A percentile compares a stretch with the other conserved stretches of the same genome.
These are phyloP conservation scores for Botryosphaeria agaves DNA, from an alignment of 2,329 filamentous ascomycete genomes.

Conservation along the genomic window DNA sequence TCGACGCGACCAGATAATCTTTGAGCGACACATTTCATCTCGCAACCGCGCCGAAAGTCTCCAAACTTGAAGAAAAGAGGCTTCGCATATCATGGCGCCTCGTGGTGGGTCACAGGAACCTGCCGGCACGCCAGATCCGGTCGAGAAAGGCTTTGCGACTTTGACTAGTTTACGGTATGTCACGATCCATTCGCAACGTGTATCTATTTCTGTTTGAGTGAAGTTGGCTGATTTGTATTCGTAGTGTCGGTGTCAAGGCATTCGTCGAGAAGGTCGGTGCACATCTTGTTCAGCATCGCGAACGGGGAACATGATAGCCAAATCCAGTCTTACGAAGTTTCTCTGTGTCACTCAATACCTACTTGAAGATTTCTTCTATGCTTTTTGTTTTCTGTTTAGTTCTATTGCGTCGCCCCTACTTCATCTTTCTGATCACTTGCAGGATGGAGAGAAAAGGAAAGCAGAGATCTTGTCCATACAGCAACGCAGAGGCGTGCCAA, in stretches of 20 bases:
- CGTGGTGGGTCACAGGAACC: conserved; percentile 36
- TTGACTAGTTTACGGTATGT: conserved; percentile 63
- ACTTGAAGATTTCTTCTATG: neutral
- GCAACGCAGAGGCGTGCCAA: conserved; percentile 71
- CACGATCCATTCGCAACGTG: conserved; percentile 6
- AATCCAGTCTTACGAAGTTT: neutral
- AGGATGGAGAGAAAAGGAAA: conserved; percentile 71
- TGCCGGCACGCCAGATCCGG: conserved; percentile 36
- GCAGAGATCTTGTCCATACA: conserved; percentile 94
- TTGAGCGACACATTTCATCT: conserved; percentile 1
- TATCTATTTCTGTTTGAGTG: conserved; percentile 11
- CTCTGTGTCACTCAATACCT: neutral
- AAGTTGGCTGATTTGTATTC: conserved; percentile 8
- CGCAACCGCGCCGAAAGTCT: neutral
- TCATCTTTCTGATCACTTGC: conserved; percentile 1
- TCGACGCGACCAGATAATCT: too few species aligned
- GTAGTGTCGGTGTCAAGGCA: conserved; percentile 47
- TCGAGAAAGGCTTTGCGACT: conserved; percentile 68
- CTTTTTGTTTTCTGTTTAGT: neutral
- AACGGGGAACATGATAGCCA: neutral
- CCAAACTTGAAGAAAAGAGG: neutral
- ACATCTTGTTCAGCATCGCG: neutral
- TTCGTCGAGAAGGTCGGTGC: conserved; percentile 47
- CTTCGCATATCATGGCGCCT: conserved; percentile 29
- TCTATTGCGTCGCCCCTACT: neutral